phyloP scores from a whole-genome alignment of 805 yeast species.

The Saturnispora halmiae region DNA sequence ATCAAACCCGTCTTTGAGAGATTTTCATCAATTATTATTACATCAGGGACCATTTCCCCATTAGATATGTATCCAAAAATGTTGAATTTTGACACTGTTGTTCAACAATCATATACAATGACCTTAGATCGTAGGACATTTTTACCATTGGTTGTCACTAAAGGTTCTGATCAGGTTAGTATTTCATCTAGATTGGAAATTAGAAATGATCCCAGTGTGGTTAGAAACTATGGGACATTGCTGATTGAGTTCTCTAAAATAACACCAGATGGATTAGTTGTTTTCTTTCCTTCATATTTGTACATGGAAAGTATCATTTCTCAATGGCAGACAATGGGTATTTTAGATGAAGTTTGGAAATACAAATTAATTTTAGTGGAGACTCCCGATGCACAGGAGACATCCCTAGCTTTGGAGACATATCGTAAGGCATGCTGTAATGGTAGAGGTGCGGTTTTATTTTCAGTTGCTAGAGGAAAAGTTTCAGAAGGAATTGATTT shows the following conservation, averaged over 20 bases:
- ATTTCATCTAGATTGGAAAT: slow-evolving; percentile 94
- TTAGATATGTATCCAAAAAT: slow-evolving; percentile 97
- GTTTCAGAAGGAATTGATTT: slow-evolving; percentile 99
- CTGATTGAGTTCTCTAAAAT: slow-evolving; percentile 87
- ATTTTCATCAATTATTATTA: slow-evolving; percentile 84
- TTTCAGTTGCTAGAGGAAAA: slow-evolving; percentile 98
- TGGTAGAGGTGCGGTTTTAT: slow-evolving; percentile 93
- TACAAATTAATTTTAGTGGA: slow-evolving; percentile 90
- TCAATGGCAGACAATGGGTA: slow-evolving; percentile 99
- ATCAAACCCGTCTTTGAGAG: slow-evolving; percentile 94
- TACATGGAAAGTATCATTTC: slow-evolving; percentile 98
- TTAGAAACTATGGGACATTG: slow-evolving; percentile 90
- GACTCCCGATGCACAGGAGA: slow-evolving; percentile 98
- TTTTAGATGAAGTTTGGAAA: slow-evolving; percentile 96
- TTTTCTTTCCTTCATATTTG: slow-evolving; percentile 91
- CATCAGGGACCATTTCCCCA: slow-evolving; percentile 97
- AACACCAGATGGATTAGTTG: slow-evolving; percentile 97
- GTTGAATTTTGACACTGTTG: slow-evolving; percentile 87
- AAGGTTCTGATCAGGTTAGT: slow-evolving; percentile 97
- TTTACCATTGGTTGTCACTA: slow-evolving; percentile 90
- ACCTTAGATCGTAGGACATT: slow-evolving; percentile 87
- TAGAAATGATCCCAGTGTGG: slow-evolving; percentile 95
- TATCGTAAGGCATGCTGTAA: slow-evolving; percentile 94
- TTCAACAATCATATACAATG: slow-evolving; percentile 94
- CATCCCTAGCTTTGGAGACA: slow-evolving; percentile 89